phyloP scores from a whole-genome alignment of 148 eudicot genomes.

The Linanthus parryae region DNA sequence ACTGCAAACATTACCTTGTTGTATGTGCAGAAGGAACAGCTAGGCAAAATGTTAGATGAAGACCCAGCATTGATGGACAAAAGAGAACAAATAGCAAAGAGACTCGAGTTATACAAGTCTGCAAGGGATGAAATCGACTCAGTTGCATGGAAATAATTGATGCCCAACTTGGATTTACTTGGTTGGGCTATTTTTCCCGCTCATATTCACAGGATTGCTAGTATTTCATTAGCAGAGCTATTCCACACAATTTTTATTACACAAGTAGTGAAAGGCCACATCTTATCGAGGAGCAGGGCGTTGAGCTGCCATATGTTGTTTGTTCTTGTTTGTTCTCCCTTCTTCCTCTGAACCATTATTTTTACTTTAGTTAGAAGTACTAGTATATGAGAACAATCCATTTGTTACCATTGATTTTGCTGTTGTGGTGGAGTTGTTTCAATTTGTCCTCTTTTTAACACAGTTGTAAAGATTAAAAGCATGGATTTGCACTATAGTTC shows the following conservation, averaged over 20 bases:
- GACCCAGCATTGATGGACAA: slow-evolving; percentile 83
- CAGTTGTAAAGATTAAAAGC: too few relatives aligned
- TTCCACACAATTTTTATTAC: not conserved
- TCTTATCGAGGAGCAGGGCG: slow-evolving; percentile 1
- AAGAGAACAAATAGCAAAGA: slow-evolving; percentile 81
- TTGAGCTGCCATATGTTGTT: not conserved
- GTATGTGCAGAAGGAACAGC: slow-evolving; percentile 80
- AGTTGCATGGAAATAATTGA: slow-evolving; percentile 83
- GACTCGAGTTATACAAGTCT: slow-evolving; percentile 83
- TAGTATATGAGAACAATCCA: too few relatives aligned
- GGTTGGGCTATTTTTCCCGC: not conserved
- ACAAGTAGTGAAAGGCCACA: not conserved
- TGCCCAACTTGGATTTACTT: not conserved
- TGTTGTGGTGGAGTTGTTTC: too few relatives aligned
- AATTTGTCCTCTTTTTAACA: too few relatives aligned
- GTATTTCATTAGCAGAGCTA: not conserved
- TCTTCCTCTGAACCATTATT: too few relatives aligned
- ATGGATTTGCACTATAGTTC: too few relatives aligned
- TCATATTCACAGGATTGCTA: not conserved
- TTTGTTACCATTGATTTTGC: too few relatives aligned
- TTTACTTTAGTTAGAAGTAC: too few relatives aligned
- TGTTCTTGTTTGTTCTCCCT: not conserved
- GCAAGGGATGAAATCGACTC: slow-evolving; percentile 96
- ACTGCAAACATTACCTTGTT: not conserved
- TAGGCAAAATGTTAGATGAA: slow-evolving; percentile 94